phyloP scores from a whole-genome alignment of 208 protist genomes.

The Trypanosoma congolense region DNA sequence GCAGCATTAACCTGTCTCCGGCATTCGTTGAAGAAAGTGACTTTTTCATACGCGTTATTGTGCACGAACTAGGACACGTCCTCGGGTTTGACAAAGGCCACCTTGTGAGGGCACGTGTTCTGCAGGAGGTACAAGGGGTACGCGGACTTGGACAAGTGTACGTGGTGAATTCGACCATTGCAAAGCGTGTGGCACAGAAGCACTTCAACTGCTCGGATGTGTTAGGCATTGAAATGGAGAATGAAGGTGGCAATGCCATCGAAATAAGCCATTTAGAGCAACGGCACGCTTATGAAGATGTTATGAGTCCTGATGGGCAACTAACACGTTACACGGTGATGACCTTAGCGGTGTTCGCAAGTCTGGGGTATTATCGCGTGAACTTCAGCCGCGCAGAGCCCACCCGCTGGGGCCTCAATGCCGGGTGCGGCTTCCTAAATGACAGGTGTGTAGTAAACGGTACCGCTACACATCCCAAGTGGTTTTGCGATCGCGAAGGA shows the following conservation, averaged over 20 bases:
- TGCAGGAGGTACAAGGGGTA: neutral
- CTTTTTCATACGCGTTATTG: conserved; percentile 19
- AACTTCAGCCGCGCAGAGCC: conserved; percentile 45
- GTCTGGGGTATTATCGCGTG: conserved; percentile 63
- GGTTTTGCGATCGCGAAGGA: neutral
- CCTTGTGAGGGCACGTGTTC: neutral
- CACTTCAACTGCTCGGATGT: conserved; percentile 63
- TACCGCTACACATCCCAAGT: neutral
- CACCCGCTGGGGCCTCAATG: conserved; percentile 55
- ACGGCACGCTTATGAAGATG: neutral
- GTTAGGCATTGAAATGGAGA: conserved; percentile 57
- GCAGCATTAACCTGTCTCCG: conserved; percentile 44
- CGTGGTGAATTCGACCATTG: conserved; percentile 25
- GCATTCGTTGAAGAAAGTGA: conserved; percentile 20
- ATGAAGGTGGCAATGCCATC: conserved; percentile 39
- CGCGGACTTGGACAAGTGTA: neutral
- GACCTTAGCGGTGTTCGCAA: conserved; percentile 67
- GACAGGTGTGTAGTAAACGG: conserved; percentile 31
- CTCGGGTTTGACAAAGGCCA: conserved; percentile 27
- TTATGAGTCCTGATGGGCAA: conserved; percentile 38
- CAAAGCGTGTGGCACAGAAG: conserved; percentile 23
- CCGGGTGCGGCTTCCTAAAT: conserved; percentile 42
- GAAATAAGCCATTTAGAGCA: conserved; percentile 26
- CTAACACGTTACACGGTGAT: conserved; percentile 41
- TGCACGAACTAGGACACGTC: conserved; percentile 79